phyloP scores from a whole-genome alignment of 345 rosid species.

The Draba incana region DNA sequence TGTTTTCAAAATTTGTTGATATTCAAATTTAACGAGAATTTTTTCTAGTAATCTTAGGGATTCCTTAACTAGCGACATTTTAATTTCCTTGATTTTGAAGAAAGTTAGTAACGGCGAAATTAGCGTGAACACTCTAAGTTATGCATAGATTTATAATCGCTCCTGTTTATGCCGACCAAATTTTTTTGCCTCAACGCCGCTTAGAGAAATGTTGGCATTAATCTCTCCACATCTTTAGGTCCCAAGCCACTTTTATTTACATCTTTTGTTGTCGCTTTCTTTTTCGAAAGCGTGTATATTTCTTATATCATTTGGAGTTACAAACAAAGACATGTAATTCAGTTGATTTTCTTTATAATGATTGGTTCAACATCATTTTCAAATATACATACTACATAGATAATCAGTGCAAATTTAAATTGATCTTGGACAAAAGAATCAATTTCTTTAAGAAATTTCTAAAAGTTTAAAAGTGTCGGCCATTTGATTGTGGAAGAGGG shows the following conservation, averaged over 20 bases:
- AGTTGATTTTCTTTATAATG: constrained; percentile 4
- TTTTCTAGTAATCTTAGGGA: not conserved
- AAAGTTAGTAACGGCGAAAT: not conserved
- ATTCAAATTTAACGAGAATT: not conserved
- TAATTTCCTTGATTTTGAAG: not conserved
- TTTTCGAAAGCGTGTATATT: constrained; percentile 14
- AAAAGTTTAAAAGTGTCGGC: constrained; percentile 40
- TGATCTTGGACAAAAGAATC: constrained; percentile 8
- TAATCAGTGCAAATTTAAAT: constrained; percentile 10
- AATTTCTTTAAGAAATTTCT: constrained; percentile 11
- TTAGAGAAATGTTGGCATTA: constrained; percentile 24
- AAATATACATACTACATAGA: not conserved
- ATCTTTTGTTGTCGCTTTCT: constrained; percentile 12
- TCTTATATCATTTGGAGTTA: not conserved
- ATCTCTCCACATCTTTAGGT: constrained; percentile 33
- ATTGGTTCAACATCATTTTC: not conserved
- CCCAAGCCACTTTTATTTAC: constrained; percentile 24
- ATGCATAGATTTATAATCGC: not conserved
- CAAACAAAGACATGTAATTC: not conserved
- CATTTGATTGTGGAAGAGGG: constrained; percentile 31
- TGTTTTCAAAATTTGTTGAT: not conserved
- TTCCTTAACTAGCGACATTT: not conserved
- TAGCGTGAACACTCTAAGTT: not conserved
- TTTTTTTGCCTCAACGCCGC: not conserved
- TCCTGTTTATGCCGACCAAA: constrained; percentile 1